Evolutionary conservation across 2,329 filamentous ascomycete species (phyloP).

Genomic region (Cladosporium sp.): DNA sequence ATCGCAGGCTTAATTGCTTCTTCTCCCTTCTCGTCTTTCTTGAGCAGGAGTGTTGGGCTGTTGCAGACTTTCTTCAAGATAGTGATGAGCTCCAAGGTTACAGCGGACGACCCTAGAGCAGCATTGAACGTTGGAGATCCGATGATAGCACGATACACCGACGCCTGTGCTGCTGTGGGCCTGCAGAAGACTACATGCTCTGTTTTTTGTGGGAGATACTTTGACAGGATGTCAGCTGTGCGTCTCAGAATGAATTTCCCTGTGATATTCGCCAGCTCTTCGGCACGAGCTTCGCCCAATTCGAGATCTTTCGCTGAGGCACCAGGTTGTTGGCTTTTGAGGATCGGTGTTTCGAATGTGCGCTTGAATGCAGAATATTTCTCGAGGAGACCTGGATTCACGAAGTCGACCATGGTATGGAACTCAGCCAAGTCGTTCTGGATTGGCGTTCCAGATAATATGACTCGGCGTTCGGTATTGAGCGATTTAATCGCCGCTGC

Average conservation of each 20-base stretch:
- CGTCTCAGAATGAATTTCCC: constrained; percentile 62
- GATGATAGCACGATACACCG: constrained; percentile 61
- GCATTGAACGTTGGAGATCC: constrained; percentile 60
- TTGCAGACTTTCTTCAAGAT: constrained; percentile 73
- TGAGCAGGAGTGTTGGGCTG: constrained; percentile 59
- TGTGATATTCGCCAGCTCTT: constrained; percentile 58
- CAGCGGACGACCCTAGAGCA: constrained; percentile 59
- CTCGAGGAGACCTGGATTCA: constrained; percentile 63
- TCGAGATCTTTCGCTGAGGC: constrained; percentile 59
- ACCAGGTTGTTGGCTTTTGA: constrained; percentile 60
- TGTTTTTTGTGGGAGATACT: constrained; percentile 63
- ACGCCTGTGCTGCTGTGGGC: constrained; percentile 57
- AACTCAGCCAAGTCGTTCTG: constrained; percentile 67
- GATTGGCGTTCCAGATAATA: constrained; percentile 64
- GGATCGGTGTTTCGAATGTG: constrained; percentile 61
- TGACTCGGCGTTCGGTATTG: constrained; percentile 57
- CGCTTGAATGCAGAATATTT: constrained; percentile 60
- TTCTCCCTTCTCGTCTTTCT: constrained; percentile 43
- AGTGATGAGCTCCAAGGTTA: constrained; percentile 65
- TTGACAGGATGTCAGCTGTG: constrained; percentile 62
- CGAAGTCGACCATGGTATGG: constrained; percentile 64
- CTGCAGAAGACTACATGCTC: constrained; percentile 65
- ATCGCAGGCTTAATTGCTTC: constrained; percentile 31
- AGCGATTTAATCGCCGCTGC: constrained; percentile 62
- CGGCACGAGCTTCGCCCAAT: constrained; percentile 58